phyloP scores from a whole-genome alignment of 208 protist species.

The Leptomonas pyrrhocoris region DNA sequence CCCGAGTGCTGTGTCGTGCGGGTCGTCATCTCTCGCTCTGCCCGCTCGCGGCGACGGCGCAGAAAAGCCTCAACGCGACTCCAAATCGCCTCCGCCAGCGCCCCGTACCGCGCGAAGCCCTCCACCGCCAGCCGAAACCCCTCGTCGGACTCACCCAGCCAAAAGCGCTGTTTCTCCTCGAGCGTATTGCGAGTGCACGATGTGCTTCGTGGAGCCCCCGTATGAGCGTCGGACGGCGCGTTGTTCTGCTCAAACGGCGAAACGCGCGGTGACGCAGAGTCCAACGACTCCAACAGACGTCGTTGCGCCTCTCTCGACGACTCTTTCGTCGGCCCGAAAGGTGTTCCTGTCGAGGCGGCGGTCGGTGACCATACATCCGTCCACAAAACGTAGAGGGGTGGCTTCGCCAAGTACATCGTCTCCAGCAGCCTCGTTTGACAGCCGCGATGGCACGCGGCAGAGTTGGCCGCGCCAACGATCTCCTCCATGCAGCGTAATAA shows the following conservation, averaged over 20 bases:
- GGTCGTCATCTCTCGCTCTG: slow-evolving; percentile 37
- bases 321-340: background rate
- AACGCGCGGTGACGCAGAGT: slow-evolving; percentile 16
- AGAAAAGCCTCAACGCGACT: slow-evolving; percentile 33
- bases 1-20: background rate
- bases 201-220: background rate
- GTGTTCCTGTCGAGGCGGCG: background rate
- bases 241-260: slow-evolving; percentile 4
- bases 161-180: slow-evolving; percentile 47
- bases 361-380: slow-evolving; percentile 10
- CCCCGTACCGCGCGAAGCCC: slow-evolving; percentile 46
- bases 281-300: slow-evolving; percentile 29
- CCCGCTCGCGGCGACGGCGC: slow-evolving; percentile 42
- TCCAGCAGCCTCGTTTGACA: slow-evolving; percentile 41
- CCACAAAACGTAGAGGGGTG: slow-evolving; percentile 72
- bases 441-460: background rate
- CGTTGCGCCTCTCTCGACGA: background rate
- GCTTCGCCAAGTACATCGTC: slow-evolving; percentile 78
- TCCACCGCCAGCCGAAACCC: slow-evolving; percentile 49
- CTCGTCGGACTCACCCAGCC: slow-evolving; percentile 71
- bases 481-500: slow-evolving; percentile 50
- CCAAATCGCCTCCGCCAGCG: slow-evolving; percentile 54
- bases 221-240: background rate
- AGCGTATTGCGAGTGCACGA: background rate
- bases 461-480: slow-evolving; percentile 1